Conservation (phyloP, 2,329 filamentous ascomycete genomes). For the Trichoderma citrinoviride region DNA sequence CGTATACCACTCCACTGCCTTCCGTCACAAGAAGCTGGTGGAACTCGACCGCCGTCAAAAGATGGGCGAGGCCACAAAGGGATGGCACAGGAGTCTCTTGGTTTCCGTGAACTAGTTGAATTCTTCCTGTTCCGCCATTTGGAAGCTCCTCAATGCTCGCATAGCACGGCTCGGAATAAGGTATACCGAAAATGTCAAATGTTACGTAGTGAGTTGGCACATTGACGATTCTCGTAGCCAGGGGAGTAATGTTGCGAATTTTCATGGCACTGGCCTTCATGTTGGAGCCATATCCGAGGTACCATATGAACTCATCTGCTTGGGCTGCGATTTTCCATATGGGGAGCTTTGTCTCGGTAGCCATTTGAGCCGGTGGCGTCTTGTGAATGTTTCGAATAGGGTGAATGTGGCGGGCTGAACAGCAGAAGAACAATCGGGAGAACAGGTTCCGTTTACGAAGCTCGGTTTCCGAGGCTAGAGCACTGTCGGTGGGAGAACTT, state of each 20-base stretch:
- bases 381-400: too few species aligned
- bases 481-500: not conserved
- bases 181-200: conserved; percentile 20
- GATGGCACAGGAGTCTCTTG: not conserved
- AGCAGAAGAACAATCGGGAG: not conserved
- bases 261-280: conserved; percentile 20
- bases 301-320: conserved; percentile 1
- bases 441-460: too few species aligned
- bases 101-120: not conserved
- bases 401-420: not conserved
- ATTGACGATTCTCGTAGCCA: conserved; percentile 16
- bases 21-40: conserved; percentile 10
- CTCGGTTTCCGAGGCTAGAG: not conserved
- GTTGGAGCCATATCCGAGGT: conserved; percentile 21
- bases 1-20: conserved; percentile 19
- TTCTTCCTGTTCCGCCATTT: not conserved
- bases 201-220: conserved; percentile 19
- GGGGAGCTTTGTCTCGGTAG: not conserved
- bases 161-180: conserved; percentile 20
- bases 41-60: conserved; percentile 14
- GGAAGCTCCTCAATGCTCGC: conserved; percentile 18
- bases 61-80: conserved; percentile 15
- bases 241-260: conserved; percentile 10
- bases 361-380: not conserved
- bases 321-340: conserved; percentile 7